Evolutionary conservation across 768 basidiomycete genomes (phyloP), one percentile per base, ranked within the genome.

Genomic region (Trametes cinnabarina): DNA sequence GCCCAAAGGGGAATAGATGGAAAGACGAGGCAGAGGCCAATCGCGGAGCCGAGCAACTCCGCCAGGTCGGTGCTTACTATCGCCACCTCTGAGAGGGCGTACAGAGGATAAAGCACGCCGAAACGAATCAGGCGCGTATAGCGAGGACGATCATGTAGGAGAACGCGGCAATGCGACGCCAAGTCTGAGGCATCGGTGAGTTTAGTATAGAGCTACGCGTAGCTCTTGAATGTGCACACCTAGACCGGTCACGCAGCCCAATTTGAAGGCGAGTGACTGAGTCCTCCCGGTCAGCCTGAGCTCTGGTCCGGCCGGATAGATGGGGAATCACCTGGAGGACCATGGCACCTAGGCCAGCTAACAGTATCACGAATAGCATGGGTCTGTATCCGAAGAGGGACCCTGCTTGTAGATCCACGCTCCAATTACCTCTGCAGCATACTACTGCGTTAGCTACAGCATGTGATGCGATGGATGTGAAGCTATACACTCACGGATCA

Each of bases 361-460:
- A 68, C 9, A 97, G 78, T 14, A 98, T 84, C 9, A 92, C 77
- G 71, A 96, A 95, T 26, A 98, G 80, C 32, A 95, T 77, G 7
- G 66, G 66, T 54, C 81, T 82, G 72, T 96, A 96, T 0, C 95
- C 94, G 68, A 82, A 95, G 47, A 84, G 69, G n/a, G 89, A 89
- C 3, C 93, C 93, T 0, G 92, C 93, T 72, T 91, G 87, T 9
- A 95, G 75, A 73, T 94, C 93, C 7, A 94, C 92, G 23, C 88
- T 83, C 93, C 92, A 94, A 67, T 94, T 94, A 25, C 92, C 90
- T 32, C 86, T 87, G 57, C 37, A 15, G 37, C 37, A 15, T 39
- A 15, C n/a, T 4, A 39, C 5, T n/a, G n/a, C 37, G 17, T 39
- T 39, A n/a, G 11, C 14, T n/a, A n/a, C n/a, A n/a, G n/a, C n/a